A percentile compares a stretch with the other conserved stretches of the same genome.
phyloP scores from a whole-genome alignment of 139 green algal species.

The Tetradesmus lagerheimii region DNA sequence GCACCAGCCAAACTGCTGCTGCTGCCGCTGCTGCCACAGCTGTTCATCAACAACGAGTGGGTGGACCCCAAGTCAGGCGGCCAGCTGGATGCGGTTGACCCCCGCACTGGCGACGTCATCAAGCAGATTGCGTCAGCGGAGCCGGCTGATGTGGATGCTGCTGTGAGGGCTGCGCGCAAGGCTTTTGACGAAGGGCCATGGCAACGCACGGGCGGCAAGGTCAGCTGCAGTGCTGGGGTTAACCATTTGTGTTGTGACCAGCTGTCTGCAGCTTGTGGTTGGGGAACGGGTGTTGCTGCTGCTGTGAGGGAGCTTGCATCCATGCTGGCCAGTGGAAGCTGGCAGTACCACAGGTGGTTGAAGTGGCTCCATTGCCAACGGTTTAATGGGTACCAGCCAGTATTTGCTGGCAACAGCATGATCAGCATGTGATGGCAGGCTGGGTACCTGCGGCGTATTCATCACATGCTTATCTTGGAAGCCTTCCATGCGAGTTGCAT shows the following conservation, averaged over 20 bases:
- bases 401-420: no score
- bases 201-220: constrained; percentile 47
- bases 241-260: no score
- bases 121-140: constrained; percentile 34
- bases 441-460: no score
- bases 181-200: constrained; percentile 81
- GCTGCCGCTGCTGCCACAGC: constrained; percentile 20
- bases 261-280: no score
- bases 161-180: constrained; percentile 70
- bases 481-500: no score
- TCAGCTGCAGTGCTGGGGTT: not conserved
- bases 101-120: constrained; percentile 11
- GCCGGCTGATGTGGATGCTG: constrained; percentile 72
- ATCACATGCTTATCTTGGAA: no score
- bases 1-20: not conserved
- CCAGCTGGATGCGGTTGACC: constrained; percentile 36
- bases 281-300: no score
- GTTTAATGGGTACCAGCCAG: not conserved
- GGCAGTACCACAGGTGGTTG: no score
- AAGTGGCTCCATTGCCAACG: not conserved
- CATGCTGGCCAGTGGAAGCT: no score
- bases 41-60: constrained; percentile 48
- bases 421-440: no score
- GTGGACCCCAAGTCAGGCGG: constrained; percentile 14
- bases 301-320: not conserved